Evolutionary conservation across 768 basidiomycete genomes (phyloP), one percentile per base, ranked within the genome.

Genomic region (Suillus plorans): DNA sequence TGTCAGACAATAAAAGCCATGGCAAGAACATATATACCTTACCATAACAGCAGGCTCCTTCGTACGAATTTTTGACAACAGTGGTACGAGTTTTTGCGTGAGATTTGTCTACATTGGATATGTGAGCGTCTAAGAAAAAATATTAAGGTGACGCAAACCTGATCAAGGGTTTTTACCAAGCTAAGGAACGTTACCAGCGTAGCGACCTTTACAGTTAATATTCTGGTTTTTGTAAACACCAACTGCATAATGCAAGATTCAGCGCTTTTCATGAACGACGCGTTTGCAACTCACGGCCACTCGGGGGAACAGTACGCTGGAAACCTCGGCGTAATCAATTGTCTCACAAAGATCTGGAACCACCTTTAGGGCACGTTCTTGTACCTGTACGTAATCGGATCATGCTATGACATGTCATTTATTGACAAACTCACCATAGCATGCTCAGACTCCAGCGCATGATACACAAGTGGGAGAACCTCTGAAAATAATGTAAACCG

Each of bases 21-120:
- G 4, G 13, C 12, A 12, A 5, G 37, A 28, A 8, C 31, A 6
- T 9, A 55, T 22, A 14, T 16, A 42, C 61, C 67, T 64, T 70
- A 94, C 93, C 86, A 95, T 97, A 5, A 99, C 97, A 58, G 90
- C 88, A 12, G 97, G 97, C 73, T 98, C 96, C 74, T 95, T 97
- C 5, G 97, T 98, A 44, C 95, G 88, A 67, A 99, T 97, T 75
- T 94, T 97, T 0, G 95, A 91, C 31, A 99, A 82, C 18, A 99
- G 77, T 2, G 97, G 97, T 4, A 98, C 97, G 22, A 99, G 83
- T 75, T 97, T 98, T 72, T 97, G 95, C 1, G 97, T 98, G 60
- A 99, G 74, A 71, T 91, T 96, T 49, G 86, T 80, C 91, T 94
- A 63, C n/a, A 63, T 63, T 6, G n/a, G 34, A 31, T 18, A 64